Conservation (phyloP, 73 alveolate genomes). For the Paramecium biaurelia region DNA sequence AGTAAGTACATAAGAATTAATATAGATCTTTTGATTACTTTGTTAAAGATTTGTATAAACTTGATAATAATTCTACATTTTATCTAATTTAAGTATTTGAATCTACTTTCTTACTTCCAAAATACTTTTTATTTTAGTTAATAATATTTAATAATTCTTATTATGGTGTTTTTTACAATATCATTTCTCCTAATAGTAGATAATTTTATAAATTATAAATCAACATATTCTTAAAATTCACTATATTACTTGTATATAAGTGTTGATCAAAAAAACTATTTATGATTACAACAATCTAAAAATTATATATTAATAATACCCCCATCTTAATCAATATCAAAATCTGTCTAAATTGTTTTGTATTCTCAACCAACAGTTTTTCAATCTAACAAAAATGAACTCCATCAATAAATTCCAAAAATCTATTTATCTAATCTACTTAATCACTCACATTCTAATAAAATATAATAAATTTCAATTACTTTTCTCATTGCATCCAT, state of each 20-base stretch:
- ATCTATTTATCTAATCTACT: not conserved
- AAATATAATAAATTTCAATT: not conserved
- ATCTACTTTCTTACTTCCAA: not conserved
- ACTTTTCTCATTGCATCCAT: conserved; percentile 19
- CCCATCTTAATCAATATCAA: not conserved
- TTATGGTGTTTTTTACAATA: not conserved
- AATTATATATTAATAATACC: not conserved
- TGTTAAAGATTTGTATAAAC: not conserved
- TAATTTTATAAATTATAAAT: conserved; percentile 3
- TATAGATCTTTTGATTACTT: conserved; percentile 1
- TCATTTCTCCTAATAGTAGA: not conserved
- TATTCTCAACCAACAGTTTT: not conserved
- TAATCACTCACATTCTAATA: not conserved
- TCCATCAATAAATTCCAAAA: not conserved
- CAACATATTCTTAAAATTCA: not conserved
- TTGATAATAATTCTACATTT: not conserved
- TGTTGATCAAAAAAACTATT: conserved; percentile 38
- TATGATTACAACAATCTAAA: not conserved
- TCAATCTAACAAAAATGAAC: not conserved
- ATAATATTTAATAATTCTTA: not conserved
- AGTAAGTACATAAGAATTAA: not conserved
- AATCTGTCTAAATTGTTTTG: not conserved
- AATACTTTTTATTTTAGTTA: not conserved
- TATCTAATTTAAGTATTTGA: conserved; percentile 10
- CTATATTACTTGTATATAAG: not conserved